Percentiles rank a stretch among this genome's conserved stretches.
phyloP scores from a whole-genome alignment of 2,329 filamentous ascomycete genomes.

The Didymella segeticola region DNA sequence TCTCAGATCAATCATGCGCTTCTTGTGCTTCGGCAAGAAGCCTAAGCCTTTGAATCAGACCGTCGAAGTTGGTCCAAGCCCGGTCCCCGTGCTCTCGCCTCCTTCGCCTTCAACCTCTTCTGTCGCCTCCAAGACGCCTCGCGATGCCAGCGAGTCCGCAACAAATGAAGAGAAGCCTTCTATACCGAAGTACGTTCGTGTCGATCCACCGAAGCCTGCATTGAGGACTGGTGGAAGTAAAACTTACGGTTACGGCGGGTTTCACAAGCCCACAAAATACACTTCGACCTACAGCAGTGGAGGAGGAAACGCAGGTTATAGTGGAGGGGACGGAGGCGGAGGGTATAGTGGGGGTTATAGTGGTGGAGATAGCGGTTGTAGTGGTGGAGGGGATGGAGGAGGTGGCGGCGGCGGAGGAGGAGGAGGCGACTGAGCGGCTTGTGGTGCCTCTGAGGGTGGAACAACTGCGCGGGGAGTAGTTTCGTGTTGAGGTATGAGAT shows the following conservation, averaged over 20 bases:
- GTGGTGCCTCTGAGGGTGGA: no score
- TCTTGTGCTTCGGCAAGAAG: constrained; percentile 11
- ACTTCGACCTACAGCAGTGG: constrained; percentile 1
- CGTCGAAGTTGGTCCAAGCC: background rate
- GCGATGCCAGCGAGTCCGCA: background rate
- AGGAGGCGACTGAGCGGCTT: background rate
- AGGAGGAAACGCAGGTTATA: background rate
- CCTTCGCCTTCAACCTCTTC: background rate
- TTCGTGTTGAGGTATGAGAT: background rate
- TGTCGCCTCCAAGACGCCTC: background rate
- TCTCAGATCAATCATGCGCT: background rate
- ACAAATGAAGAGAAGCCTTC: background rate
- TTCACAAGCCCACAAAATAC: background rate
- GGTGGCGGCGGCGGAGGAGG: constrained; percentile 5
- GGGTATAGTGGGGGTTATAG: background rate
- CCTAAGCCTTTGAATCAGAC: background rate
- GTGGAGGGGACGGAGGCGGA: background rate
- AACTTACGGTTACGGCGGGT: background rate
- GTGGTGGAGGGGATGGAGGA: constrained; percentile 7
- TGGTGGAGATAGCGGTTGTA: constrained; percentile 4
- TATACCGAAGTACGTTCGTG: background rate
- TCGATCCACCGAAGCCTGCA: background rate
- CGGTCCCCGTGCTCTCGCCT: background rate
- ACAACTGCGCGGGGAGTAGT: no score
- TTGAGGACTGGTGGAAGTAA: background rate